Conservation (phyloP, 352 stramenopile species). For the Aphanomyces astaci region DNA sequence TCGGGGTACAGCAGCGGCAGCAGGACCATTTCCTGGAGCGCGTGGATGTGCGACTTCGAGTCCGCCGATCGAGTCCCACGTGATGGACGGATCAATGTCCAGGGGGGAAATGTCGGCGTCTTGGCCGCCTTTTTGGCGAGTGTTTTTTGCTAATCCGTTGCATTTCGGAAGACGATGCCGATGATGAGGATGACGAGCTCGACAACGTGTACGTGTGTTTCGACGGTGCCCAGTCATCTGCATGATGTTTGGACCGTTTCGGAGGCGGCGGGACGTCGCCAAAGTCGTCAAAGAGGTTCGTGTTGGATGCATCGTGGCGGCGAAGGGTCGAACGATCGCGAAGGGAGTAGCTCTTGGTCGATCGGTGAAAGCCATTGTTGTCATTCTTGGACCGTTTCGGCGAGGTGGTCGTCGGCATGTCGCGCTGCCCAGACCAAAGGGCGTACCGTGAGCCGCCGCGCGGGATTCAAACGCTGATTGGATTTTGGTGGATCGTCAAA, state of each 20-base stretch:
- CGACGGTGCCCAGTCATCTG: constrained; percentile 24
- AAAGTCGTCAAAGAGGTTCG: constrained; percentile 14
- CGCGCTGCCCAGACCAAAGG: neutral
- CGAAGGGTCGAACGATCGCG: constrained; percentile 18
- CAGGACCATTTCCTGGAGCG: constrained; percentile 92
- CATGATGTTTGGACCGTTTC: constrained; percentile 38
- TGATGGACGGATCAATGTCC: constrained; percentile 74
- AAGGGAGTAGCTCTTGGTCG: constrained; percentile 24
- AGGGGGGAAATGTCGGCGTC: constrained; percentile 72
- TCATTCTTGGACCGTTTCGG: no score
- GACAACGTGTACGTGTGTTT: neutral
- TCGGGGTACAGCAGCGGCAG: constrained; percentile 89
- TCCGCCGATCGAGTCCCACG: constrained; percentile 79
- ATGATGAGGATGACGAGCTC: constrained; percentile 31
- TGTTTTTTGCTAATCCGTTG: constrained; percentile 42
- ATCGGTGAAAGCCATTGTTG: neutral
- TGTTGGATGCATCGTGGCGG: constrained; percentile 4
- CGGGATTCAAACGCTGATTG: no score
- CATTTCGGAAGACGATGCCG: constrained; percentile 51
- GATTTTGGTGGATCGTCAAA: constrained; percentile 11
- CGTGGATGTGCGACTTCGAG: constrained; percentile 77
- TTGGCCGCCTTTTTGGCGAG: no score
- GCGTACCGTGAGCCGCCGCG: constrained; percentile 11
- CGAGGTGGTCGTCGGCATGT: no score
- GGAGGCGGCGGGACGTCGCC: constrained; percentile 27